Base-by-base conservation (phyloP, 2,329 filamentous ascomycete genomes). In the Xylaria sp. region DNA sequence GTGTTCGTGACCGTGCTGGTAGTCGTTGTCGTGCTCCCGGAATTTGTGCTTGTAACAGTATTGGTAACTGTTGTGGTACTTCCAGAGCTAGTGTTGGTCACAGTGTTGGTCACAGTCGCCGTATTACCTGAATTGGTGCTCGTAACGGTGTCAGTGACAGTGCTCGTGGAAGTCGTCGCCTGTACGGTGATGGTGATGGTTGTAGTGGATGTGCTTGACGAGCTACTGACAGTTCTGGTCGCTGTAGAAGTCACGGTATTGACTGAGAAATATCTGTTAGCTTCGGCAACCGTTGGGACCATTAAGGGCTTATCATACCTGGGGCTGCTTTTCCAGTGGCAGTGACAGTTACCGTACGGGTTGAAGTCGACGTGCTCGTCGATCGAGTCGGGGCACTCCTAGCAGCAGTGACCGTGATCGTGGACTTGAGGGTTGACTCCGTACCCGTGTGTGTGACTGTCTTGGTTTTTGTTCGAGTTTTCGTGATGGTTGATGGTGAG, bases 231-330 rank as follows among this genome's bases (percentile, higher is more conserved):
- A 21, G 57, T 36, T 7, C 19, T 39, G 6, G 51, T 68, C 4
- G 45, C 57, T 17, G 67, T 66, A 27, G 64, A 48, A 39, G 59
- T 63, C 24, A 54, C 34, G 45, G 63, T 69, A 7, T 45, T 9
- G 17, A 61, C 67, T 63, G n/a, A 36, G 42, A n/a, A 36, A 2
- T 12, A 19, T 21, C 17, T 59, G 14, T 69, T 67, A 69, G 64
- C 50, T 67, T 63, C 2, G 11, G 17, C 50, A 30, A 42, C 9
- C 32, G 14, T 24, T 62, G 6, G 21, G 7, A 36, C 11, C 32
- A 24, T 51, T 50, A 55, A 4, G 34, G 36, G 54, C 7, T 53
- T 45, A 30, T 5, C 48, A 39, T 66, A 69, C 63, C 57, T 63
- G 53, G 19, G 19, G 17, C 9, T 8, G 1, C 27, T n/a, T 17